Conservation (phyloP, 2,329 filamentous ascomycete genomes). For the Paracamarosporium sp. region DNA sequence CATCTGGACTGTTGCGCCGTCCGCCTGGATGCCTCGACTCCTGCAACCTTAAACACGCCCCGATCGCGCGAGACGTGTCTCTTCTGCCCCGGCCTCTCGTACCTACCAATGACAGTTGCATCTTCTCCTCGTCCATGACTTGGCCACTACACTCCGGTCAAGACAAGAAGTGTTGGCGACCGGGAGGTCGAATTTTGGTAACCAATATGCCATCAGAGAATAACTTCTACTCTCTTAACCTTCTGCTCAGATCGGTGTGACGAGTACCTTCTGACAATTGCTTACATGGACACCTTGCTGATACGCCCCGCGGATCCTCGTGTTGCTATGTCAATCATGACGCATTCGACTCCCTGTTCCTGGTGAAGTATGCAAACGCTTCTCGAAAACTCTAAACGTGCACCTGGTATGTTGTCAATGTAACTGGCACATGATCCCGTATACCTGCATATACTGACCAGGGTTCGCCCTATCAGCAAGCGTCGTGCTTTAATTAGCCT, state of each 20-base stretch:
- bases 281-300: not conserved
- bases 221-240: not conserved
- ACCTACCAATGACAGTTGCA: not conserved
- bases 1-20: not conserved
- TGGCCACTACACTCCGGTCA: not conserved
- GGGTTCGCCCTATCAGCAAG: not conserved
- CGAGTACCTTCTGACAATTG: not conserved
- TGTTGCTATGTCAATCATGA: not conserved
- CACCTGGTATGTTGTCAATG: not conserved
- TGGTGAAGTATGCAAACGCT: not conserved
- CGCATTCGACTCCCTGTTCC: conserved; percentile 3
- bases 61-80: not conserved
- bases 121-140: not conserved
- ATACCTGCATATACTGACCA: not conserved
- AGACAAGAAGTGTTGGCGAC: not conserved
- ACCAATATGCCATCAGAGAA: not conserved
- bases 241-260: not conserved
- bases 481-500: too few relatives aligned
- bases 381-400: not conserved
- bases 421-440: not conserved
- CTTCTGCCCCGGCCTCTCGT: not conserved
- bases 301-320: not conserved
- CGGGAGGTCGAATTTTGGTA: not conserved
- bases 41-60: not conserved
- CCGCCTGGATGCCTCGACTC: not conserved